A percentile compares a stretch with the other conserved stretches of the same genome.
These are phyloP conservation scores for Pseudogymnoascus pannorum DNA, from an alignment of 2,329 filamentous ascomycete genomes.

Conservation along the genomic window DNA sequence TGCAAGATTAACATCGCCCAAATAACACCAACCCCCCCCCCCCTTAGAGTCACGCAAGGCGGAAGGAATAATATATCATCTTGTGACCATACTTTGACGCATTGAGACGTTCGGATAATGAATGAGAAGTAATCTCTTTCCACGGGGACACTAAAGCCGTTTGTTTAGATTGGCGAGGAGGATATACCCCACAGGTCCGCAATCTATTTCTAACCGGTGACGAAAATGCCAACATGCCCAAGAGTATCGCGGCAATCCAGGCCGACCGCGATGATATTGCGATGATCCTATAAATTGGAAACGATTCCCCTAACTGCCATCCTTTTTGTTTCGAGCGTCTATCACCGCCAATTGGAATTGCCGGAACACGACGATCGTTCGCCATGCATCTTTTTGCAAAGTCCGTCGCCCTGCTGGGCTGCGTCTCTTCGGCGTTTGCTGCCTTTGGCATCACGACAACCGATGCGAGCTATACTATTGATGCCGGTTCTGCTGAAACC, in stretches of 20 bases:
- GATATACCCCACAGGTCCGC: neutral
- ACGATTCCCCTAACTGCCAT: neutral
- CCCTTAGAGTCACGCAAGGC: neutral
- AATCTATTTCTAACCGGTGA: constrained; percentile 1
- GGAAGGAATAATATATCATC: neutral
- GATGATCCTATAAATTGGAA: constrained; percentile 7
- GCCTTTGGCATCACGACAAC: constrained; percentile 38
- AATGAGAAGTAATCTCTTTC: neutral
- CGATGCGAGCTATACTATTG: constrained; percentile 37
- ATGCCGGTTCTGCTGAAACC: constrained; percentile 41
- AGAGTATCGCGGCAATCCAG: neutral
- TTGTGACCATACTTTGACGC: neutral
- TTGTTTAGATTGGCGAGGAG: constrained; percentile 7
- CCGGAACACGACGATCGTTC: neutral
- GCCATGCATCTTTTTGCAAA: neutral
- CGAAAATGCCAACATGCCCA: neutral
- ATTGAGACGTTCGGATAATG: neutral
- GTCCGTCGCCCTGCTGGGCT: neutral
- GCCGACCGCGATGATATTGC: neutral
- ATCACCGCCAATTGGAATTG: neutral
- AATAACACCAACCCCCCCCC: neutral
- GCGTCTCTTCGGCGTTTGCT: constrained; percentile 25
- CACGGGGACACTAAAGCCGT: neutral
- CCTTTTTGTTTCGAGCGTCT: neutral
- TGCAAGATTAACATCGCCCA: neutral